Conservation (phyloP, 2,329 filamentous ascomycete species). For the Fonsecaea erecta region DNA sequence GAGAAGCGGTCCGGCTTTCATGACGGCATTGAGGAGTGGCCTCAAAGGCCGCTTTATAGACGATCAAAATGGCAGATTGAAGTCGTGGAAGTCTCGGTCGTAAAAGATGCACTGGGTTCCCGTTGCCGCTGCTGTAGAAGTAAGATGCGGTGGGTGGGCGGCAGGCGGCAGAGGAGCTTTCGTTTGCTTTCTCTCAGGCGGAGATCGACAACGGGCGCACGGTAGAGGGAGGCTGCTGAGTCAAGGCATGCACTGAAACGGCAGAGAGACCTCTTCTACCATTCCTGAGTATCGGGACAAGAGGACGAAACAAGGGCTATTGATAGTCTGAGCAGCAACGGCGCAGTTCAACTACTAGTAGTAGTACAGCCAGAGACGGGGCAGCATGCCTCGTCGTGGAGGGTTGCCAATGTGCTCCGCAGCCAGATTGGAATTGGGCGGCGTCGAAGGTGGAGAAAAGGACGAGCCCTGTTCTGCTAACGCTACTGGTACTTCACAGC, state of each 20-base stretch:
- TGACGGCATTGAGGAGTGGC: conserved; percentile 49
- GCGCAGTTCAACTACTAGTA: conserved; percentile 1
- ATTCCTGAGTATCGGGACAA: neutral
- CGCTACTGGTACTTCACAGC: neutral
- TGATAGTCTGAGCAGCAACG: neutral
- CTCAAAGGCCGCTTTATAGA: conserved; percentile 21
- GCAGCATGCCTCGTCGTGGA: conserved; percentile 1
- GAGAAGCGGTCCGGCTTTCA: conserved; percentile 96
- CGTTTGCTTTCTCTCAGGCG: conserved; percentile 13
- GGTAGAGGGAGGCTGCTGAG: conserved; percentile 23
- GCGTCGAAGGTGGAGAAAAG: neutral
- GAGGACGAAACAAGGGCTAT: neutral
- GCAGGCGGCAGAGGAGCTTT: conserved; percentile 21
- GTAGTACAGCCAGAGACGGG: neutral
- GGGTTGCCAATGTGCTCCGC: conserved; percentile 15
- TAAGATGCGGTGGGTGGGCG: conserved; percentile 10
- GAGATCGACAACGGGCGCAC: conserved; percentile 18
- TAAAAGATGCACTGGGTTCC: neutral
- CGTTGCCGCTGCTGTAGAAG: neutral
- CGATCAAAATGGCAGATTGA: conserved; percentile 26
- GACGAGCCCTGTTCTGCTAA: neutral
- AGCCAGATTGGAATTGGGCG: conserved; percentile 17
- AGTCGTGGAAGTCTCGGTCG: neutral
- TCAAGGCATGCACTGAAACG: conserved; percentile 17
- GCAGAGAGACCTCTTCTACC: neutral